These are phyloP conservation scores for Hordeum marinum DNA, from an alignment of 176 grass and related monocot genomes.

Conservation along the genomic window DNA sequence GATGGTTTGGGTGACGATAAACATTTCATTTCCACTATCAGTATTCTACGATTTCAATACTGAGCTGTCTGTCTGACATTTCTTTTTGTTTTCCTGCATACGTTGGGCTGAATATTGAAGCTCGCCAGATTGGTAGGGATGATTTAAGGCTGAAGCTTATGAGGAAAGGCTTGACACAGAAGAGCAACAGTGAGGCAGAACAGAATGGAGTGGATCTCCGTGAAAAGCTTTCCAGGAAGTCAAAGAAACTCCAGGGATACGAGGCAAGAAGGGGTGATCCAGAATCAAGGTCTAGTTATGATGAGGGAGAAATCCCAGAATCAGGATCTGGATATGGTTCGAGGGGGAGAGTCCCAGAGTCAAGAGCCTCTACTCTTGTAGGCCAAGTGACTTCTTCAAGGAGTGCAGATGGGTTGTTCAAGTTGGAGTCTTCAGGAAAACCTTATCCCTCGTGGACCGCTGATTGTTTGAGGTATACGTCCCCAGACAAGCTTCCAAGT, in stretches of 20 bases:
- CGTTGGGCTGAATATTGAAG: constrained; percentile 40
- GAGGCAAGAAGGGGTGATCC: constrained; percentile 33
- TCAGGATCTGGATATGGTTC: constrained; percentile 33
- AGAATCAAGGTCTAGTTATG: constrained; percentile 46
- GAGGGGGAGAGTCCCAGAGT: constrained; percentile 27
- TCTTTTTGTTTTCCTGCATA: constrained; percentile 24
- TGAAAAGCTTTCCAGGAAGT: constrained; percentile 67
- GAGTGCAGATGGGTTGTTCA: constrained; percentile 45
- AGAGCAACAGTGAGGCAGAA: constrained; percentile 34
- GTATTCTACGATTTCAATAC: constrained; percentile 15
- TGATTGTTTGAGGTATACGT: constrained; percentile 36
- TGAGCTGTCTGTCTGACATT: background rate
- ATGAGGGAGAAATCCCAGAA: constrained; percentile 23
- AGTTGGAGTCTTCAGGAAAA: constrained; percentile 41
- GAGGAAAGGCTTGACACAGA: constrained; percentile 50
- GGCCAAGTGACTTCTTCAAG: constrained; percentile 48
- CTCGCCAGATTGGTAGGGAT: constrained; percentile 37
- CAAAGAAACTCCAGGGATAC: constrained; percentile 24
- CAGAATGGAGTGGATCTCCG: constrained; percentile 57
- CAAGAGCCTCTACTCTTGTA: constrained; percentile 39
- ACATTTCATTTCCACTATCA: constrained; percentile 24
- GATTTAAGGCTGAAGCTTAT: constrained; percentile 85
- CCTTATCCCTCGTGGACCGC: constrained; percentile 37
- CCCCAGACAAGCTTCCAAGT: constrained; percentile 41
- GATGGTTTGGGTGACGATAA: constrained; percentile 36